Evolutionary conservation across 306 rosid species (phyloP).

Genomic region (Pterocarpus santalinus): DNA sequence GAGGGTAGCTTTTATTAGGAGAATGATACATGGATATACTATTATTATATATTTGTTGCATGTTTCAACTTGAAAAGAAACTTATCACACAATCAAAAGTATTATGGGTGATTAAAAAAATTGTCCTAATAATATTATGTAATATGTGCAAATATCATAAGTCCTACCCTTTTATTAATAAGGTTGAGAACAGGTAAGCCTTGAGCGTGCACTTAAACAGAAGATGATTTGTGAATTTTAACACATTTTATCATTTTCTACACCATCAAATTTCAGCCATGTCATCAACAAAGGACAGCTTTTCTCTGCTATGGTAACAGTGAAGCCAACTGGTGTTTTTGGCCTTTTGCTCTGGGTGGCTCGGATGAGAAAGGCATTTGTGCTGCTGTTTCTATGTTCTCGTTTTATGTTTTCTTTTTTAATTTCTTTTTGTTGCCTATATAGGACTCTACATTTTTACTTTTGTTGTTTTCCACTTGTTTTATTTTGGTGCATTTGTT

Average conservation of each 20-base stretch:
- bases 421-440: constrained; percentile 14
- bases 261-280: constrained; percentile 46
- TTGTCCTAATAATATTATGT: neutral
- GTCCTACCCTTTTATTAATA: constrained; percentile 30
- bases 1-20: constrained; percentile 35
- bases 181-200: too few relatives aligned
- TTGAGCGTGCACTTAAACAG: neutral
- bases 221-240: constrained; percentile 28
- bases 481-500: neutral
- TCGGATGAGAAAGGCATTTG: constrained; percentile 33
- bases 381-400: constrained; percentile 38
- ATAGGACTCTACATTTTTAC: neutral
- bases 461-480: neutral
- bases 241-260: constrained; percentile 40
- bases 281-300: constrained; percentile 50
- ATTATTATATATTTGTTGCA: neutral
- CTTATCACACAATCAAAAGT: neutral
- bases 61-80: neutral
- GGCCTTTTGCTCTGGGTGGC: constrained; percentile 44
- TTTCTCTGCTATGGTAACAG: constrained; percentile 47
- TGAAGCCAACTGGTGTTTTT: constrained; percentile 57
- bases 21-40: neutral
- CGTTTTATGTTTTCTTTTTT: neutral
- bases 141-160: neutral
- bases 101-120: constrained; percentile 1